These are phyloP conservation scores for Saxophila tyrrhenica DNA, from an alignment of 495 filamentous ascomycete genomes.

Conservation along the genomic window DNA sequence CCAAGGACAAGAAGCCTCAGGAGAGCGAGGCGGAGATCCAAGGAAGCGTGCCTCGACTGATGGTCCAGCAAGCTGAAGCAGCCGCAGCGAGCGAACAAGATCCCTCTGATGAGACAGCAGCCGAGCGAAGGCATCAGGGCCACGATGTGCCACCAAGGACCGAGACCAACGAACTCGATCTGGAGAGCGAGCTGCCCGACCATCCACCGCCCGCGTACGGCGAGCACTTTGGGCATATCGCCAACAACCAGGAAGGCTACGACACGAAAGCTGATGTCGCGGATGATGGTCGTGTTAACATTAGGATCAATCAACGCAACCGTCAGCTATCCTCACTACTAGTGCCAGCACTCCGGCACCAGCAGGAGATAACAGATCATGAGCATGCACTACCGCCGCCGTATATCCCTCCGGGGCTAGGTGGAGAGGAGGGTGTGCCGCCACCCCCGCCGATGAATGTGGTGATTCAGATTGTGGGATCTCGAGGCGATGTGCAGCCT, in stretches of 20 bases:
- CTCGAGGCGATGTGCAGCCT: slow-evolving; percentile 43
- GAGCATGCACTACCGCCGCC: slow-evolving; percentile 39
- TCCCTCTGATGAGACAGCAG: neutral
- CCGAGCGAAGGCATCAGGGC: neutral
- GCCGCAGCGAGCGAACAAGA: slow-evolving; percentile 2
- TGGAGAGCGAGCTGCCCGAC: slow-evolving; percentile 2
- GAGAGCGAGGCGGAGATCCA: neutral
- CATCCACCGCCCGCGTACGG: slow-evolving; percentile 40
- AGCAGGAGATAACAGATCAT: slow-evolving; percentile 39
- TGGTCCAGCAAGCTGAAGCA: slow-evolving; percentile 6
- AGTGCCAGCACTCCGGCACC: slow-evolving; percentile 50
- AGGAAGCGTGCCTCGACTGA: neutral
- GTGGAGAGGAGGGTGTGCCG: slow-evolving; percentile 46
- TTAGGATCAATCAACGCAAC: slow-evolving; percentile 60
- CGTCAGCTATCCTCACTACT: slow-evolving; percentile 52
- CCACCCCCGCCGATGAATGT: slow-evolving; percentile 39
- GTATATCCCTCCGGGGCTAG: slow-evolving; percentile 51
- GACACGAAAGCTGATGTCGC: slow-evolving; percentile 41
- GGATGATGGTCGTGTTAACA: slow-evolving; percentile 62
- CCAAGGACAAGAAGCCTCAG: neutral
- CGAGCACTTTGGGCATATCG: slow-evolving; percentile 36
- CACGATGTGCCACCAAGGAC: neutral
- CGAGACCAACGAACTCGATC: neutral
- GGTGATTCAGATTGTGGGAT: slow-evolving; percentile 44
- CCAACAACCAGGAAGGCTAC: slow-evolving; percentile 41